Evolutionary conservation across 2,329 filamentous ascomycete genomes (phyloP).

Genomic region (Sporothrix schenckii): DNA sequence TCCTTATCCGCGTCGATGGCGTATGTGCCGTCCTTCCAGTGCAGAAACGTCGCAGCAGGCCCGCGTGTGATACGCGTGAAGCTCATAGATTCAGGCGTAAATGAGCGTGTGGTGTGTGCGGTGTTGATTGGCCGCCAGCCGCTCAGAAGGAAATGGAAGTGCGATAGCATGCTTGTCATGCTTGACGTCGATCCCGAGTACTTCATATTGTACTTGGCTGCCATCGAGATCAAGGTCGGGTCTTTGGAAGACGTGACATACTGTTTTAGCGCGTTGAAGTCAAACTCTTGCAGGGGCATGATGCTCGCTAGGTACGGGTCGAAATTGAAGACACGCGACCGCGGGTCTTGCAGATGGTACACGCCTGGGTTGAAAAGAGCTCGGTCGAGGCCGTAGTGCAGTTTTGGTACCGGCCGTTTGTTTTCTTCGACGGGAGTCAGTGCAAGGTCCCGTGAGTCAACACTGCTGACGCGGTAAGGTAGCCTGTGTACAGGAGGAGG

Average conservation of each 20-base stretch:
- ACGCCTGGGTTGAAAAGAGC: constrained; percentile 96
- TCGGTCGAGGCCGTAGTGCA: constrained; percentile 77
- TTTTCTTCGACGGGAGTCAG: constrained; percentile 43
- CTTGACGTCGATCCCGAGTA: constrained; percentile 96
- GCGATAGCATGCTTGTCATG: constrained; percentile 83
- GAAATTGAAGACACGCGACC: constrained; percentile 91
- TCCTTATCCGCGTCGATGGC: constrained; percentile 96
- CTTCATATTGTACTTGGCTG: constrained; percentile 67
- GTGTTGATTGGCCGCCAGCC: constrained; percentile 75
- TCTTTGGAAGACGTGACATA: constrained; percentile 95
- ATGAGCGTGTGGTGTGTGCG: constrained; percentile 66
- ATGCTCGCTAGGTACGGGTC: constrained; percentile 91
- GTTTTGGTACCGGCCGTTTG: constrained; percentile 55
- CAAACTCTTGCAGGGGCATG: constrained; percentile 91
- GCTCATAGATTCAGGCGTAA: constrained; percentile 61
- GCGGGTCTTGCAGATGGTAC: constrained; percentile 85
- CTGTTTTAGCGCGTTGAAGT: constrained; percentile 80
- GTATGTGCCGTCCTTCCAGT: constrained; percentile 81
- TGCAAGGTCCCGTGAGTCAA: constrained; percentile 40
- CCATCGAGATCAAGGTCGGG: constrained; percentile 67
- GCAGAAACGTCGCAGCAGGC: constrained; percentile 79
- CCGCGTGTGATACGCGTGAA: constrained; percentile 74
- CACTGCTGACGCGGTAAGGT: constrained; percentile 36
- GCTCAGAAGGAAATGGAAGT: constrained; percentile 92
- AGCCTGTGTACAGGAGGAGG: not conserved